These are phyloP conservation scores for Paramecium bursaria DNA, from an alignment of 73 alveolate genomes.

Conservation along the genomic window DNA sequence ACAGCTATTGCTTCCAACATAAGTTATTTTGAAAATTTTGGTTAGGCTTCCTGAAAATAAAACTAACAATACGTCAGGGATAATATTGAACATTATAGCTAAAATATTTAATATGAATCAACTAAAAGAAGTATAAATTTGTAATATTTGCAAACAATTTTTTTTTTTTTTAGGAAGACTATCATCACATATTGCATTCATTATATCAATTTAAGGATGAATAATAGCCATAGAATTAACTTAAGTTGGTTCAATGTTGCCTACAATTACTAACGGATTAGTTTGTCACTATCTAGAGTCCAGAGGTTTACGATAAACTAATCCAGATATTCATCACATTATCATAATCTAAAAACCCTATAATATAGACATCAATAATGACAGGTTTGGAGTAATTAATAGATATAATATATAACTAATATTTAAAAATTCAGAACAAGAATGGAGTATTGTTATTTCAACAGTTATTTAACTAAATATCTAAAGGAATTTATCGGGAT, in stretches of 20 bases:
- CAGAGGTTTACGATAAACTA: not conserved
- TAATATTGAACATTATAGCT: conserved; percentile 16
- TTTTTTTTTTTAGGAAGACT: conserved; percentile 21
- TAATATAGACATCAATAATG: conserved; percentile 33
- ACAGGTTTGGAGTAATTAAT: conserved; percentile 21
- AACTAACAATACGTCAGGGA: conserved; percentile 36
- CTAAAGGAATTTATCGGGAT: conserved; percentile 49
- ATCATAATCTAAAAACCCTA: conserved; percentile 28
- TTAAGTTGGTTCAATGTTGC: conserved; percentile 44
- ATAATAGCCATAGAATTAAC: not conserved
- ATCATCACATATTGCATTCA: conserved; percentile 52
- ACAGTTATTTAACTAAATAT: conserved; percentile 19
- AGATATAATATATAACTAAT: conserved; percentile 13
- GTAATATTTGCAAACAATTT: too few relatives aligned
- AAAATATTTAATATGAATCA: conserved; percentile 20
- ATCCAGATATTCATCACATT: conserved; percentile 21
- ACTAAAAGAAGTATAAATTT: not conserved
- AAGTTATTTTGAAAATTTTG: conserved; percentile 38
- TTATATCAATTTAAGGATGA: conserved; percentile 49
- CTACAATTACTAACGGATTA: conserved; percentile 12
- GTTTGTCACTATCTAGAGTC: conserved; percentile 31
- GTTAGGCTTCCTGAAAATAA: conserved; percentile 55
- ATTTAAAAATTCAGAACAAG: not conserved
- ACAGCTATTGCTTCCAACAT: conserved; percentile 11
- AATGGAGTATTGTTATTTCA: conserved; percentile 58